Conservation (phyloP, 2,329 filamentous ascomycete genomes). For the Pestalotiopsis fici region DNA sequence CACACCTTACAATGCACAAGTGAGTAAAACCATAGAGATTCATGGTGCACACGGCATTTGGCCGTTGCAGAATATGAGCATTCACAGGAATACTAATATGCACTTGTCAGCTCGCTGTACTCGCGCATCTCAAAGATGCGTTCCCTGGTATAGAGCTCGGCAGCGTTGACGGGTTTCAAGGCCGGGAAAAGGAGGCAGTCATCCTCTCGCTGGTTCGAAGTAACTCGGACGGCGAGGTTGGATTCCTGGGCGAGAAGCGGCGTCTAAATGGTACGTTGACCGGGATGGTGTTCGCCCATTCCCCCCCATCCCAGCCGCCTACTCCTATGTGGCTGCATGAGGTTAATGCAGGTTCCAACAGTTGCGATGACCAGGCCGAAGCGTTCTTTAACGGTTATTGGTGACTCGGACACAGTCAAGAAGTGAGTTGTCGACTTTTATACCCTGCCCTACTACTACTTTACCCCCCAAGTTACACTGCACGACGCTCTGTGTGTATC, state of each 20-base stretch:
- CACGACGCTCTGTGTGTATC: neutral
- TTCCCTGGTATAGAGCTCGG: conserved; percentile 91
- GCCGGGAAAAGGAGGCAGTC: conserved; percentile 93
- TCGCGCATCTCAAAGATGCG: conserved; percentile 77
- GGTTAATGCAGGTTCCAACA: conserved; percentile 39
- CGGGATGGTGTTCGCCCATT: conserved; percentile 1
- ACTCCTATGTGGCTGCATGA: conserved; percentile 13
- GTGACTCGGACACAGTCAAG: conserved; percentile 90
- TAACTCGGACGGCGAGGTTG: conserved; percentile 83
- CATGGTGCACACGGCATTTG: neutral
- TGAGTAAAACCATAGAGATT: conserved; percentile 31
- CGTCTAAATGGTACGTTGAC: conserved; percentile 77
- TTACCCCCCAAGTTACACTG: neutral
- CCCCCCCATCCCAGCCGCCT: neutral
- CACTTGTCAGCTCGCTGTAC: conserved; percentile 64
- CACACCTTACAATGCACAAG: conserved; percentile 95
- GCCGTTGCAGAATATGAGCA: neutral
- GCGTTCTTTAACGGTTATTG: conserved; percentile 86
- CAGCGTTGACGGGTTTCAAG: conserved; percentile 96
- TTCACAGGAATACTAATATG: neutral
- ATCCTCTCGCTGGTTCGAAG: conserved; percentile 93
- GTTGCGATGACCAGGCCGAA: conserved; percentile 97
- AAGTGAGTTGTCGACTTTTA: conserved; percentile 59
- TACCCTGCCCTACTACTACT: neutral
- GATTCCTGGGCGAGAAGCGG: conserved; percentile 89